A percentile compares a stretch with the other conserved stretches of the same genome.
Evolutionary conservation across 495 filamentous ascomycete species (phyloP).

Genomic region (Aspergillus bridgeri): DNA sequence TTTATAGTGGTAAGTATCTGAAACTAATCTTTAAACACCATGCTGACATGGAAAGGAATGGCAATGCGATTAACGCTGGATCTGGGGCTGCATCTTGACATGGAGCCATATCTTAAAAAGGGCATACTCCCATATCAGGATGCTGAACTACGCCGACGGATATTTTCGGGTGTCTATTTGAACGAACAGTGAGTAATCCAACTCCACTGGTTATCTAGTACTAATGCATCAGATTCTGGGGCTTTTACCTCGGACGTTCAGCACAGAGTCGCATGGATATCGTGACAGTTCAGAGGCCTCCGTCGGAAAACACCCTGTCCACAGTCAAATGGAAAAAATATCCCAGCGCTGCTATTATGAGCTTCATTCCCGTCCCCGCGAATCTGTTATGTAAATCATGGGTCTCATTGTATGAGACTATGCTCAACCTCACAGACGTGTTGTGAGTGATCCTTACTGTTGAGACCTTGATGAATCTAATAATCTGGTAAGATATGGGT

Average conservation of each 20-base stretch:
- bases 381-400: not conserved
- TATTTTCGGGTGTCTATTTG: conserved; percentile 36
- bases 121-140: conserved; percentile 23
- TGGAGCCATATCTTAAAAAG: conserved; percentile 21
- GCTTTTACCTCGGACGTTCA: conserved; percentile 30
- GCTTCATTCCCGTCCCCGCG: not conserved
- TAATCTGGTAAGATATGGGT: conserved; percentile 13
- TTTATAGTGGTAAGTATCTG: conserved; percentile 32
- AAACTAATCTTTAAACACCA: no score
- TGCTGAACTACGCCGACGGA: conserved; percentile 23
- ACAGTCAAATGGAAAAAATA: not conserved
- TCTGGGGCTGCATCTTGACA: conserved; percentile 37
- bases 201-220: not conserved
- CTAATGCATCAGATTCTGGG: conserved; percentile 22
- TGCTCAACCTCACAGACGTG: conserved; percentile 22
- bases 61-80: conserved; percentile 34
- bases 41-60: conserved; percentile 28
- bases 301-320: not conserved
- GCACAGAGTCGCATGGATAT: conserved; percentile 22
- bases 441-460: conserved; percentile 10
- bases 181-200: conserved; percentile 27
- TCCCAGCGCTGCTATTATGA: not conserved
- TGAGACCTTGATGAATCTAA: not conserved
- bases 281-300: conserved; percentile 20
- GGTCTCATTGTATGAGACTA: conserved; percentile 21